Conservation (phyloP, 768 basidiomycete species). For the Podaxis pistillaris region DNA sequence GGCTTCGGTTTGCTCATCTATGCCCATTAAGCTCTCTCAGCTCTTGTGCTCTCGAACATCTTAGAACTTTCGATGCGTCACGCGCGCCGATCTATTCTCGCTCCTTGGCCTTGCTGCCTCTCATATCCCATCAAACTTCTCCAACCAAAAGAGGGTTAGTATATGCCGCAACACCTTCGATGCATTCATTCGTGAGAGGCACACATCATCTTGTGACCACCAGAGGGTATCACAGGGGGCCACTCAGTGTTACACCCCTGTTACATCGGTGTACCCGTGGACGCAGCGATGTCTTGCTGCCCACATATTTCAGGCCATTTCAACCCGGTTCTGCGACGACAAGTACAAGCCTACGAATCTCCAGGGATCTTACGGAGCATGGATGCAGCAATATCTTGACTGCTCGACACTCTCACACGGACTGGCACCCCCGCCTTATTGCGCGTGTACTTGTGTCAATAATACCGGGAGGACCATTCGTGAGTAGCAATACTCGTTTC, state of each 20-base stretch:
- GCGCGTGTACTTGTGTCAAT: neutral
- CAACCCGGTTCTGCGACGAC: neutral
- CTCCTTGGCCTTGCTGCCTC: neutral
- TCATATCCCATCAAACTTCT: slow-evolving; percentile 2
- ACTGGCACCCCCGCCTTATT: neutral
- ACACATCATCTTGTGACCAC: neutral
- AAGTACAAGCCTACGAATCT: neutral
- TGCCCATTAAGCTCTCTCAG: neutral
- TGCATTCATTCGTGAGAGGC: neutral
- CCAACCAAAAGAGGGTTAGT: neutral
- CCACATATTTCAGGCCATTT: neutral
- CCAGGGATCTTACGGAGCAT: neutral
- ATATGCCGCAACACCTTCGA: neutral
- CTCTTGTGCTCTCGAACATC: neutral
- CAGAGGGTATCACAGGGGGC: neutral
- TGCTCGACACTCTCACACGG: neutral
- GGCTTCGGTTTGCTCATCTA: too few species aligned
- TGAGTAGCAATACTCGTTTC: neutral
- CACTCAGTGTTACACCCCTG: neutral
- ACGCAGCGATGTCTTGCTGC: neutral
- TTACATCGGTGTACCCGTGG: neutral
- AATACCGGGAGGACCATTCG: neutral
- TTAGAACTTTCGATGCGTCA: neutral
- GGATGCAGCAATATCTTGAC: neutral
- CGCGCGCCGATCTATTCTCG: neutral